Evolutionary conservation across 371 early-diverging fungal species (phyloP), one percentile per base, ranked within the genome.

Genomic region (Choanephora cucurbitarum): DNA sequence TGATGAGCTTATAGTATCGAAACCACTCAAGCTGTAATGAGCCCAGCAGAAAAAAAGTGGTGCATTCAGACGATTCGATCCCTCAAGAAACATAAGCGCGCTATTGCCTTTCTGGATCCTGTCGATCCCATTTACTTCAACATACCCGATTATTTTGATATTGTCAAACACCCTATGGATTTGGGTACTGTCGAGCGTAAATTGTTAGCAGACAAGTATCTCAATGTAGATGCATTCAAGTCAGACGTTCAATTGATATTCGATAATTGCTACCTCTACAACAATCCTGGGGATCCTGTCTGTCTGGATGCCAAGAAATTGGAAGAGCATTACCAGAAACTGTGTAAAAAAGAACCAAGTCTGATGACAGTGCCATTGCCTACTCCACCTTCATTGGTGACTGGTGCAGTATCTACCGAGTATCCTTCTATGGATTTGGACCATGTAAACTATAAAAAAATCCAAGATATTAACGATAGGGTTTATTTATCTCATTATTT

Each of bases 141-240:
- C 43, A 72, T 71, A 48, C 79, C 80, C 15, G 89, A 91, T 28
- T 96, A 96, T 69, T 80, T 84, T 40, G 87, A 89, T 21, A 79
- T 94, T 32, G 84, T 99, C 68, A 97, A 93, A 66, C 54, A 85
- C 3, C 99, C 99, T 0, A 99, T 99, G 99, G 99, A 99, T 64
- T 80, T 99, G 18, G 86, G 91, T 1, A 99, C 99, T 0, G 86
- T 98, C 19, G 87, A 88, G 58, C 69, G 76, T 44, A 96, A 97
- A 66, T 47, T 86, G 37, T 51, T 64, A 8, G 57, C 58, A 14
- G 72, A 76, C 6, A 55, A 62, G 40, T 86, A 86, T 44, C 44
- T 44, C 2, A 64, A 72, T 0, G 55, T 79, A 1, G 78, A 75
- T 28, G 75, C 71, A 31, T 80, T 80, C 44, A 55, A 69, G 19